These are phyloP conservation scores for Lathyrus sativus DNA, from an alignment of 306 rosid species.

Conservation along the genomic window DNA sequence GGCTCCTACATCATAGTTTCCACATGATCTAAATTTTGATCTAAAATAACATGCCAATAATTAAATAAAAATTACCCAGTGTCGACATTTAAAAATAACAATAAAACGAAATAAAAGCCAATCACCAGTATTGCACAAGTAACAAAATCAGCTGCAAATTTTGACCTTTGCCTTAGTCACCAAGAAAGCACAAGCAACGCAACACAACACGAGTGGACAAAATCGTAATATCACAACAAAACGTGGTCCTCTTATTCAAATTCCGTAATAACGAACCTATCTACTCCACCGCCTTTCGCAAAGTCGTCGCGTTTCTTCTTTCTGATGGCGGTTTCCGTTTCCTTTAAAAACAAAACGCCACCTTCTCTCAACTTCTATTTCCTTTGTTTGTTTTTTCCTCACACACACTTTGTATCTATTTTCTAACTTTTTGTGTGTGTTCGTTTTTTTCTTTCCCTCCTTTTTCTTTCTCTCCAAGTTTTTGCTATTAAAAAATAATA, in stretches of 20 bases:
- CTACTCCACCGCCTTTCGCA: slow-evolving; percentile 15
- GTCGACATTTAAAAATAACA: not conserved
- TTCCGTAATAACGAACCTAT: not conserved
- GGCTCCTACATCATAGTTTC: not conserved
- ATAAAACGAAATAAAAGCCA: not conserved
- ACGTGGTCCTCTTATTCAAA: slow-evolving; percentile 19
- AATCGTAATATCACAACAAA: not conserved
- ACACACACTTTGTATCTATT: not conserved
- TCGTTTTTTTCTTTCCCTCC: not conserved
- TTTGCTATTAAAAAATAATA: not conserved
- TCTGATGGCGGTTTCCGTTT: slow-evolving; percentile 27
- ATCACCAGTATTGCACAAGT: slow-evolving; percentile 22
- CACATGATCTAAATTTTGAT: not conserved
- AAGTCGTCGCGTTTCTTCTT: not conserved
- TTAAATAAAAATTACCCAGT: not conserved
- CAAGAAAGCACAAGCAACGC: slow-evolving; percentile 25
- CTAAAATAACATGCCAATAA: not conserved
- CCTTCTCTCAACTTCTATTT: not conserved
- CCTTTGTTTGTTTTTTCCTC: not conserved
- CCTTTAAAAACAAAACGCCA: not conserved
- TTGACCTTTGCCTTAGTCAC: slow-evolving; percentile 43
- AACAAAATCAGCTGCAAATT: slow-evolving; percentile 7
- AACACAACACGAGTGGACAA: not conserved
- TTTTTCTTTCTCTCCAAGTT: slow-evolving; percentile 35
- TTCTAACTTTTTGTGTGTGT: not conserved